A percentile compares a stretch with the other conserved stretches of the same genome.
phyloP scores from a whole-genome alignment of 139 green algal species.

The Chloropicon primus region DNA sequence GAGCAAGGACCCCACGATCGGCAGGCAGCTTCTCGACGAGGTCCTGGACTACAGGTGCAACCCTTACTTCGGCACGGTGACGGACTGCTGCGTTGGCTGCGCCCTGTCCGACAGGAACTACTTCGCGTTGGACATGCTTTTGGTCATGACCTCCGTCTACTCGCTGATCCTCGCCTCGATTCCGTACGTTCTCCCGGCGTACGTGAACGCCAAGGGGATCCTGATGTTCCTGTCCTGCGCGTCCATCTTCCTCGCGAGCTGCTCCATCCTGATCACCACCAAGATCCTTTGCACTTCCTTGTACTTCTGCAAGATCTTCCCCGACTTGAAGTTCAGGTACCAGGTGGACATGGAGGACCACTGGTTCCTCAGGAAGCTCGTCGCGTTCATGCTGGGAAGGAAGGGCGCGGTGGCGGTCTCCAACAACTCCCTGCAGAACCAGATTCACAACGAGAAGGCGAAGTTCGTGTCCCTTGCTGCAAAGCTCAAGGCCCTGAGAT shows the following conservation, averaged over 20 bases:
- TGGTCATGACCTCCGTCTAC: background rate
- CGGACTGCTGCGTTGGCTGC: background rate
- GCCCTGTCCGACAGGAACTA: background rate
- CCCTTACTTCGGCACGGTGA: background rate
- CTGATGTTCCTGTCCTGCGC: background rate
- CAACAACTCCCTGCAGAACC: background rate
- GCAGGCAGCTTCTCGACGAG: background rate
- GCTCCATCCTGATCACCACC: background rate
- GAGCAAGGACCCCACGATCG: background rate
- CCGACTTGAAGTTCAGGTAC: background rate
- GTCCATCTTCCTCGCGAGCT: background rate
- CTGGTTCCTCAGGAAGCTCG: background rate
- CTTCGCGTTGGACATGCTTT: background rate
- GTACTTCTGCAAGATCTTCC: background rate
- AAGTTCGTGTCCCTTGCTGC: background rate
- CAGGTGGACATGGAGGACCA: background rate
- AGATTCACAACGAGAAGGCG: background rate
- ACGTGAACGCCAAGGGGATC: background rate
- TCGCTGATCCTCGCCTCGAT: background rate
- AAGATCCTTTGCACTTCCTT: background rate
- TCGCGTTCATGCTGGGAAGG: background rate
- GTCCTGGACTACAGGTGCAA: background rate
- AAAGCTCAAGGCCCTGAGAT: background rate
- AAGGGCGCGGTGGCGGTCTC: background rate
- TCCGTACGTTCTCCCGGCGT: background rate